Conservation (phyloP, 345 rosid species). For the Erucastrum elatum region DNA sequence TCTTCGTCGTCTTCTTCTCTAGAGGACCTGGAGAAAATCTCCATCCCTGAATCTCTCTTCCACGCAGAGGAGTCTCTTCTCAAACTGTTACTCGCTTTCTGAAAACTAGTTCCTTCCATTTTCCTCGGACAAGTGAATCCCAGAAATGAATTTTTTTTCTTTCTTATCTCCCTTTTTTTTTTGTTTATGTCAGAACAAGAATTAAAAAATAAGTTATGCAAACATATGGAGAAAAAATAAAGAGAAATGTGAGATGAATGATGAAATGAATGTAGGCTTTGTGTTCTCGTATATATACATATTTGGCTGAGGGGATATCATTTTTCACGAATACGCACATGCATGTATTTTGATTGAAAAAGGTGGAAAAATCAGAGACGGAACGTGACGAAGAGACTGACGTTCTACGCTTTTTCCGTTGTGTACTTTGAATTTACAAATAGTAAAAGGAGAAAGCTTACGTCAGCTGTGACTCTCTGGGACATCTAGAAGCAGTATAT, state of each 20-base stretch:
- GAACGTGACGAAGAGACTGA: conserved; percentile 22
- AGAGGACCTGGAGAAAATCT: conserved; percentile 58
- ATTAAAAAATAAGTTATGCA: neutral
- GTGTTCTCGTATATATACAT: conserved; percentile 15
- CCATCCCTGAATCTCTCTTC: conserved; percentile 45
- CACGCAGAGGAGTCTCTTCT: conserved; percentile 37
- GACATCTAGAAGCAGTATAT: conserved; percentile 24
- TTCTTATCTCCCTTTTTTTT: neutral
- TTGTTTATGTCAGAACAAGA: conserved; percentile 2
- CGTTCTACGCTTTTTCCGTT: conserved; percentile 3
- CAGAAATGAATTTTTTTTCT: neutral
- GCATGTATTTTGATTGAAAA: neutral
- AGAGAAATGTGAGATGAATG: conserved; percentile 1
- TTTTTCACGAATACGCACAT: conserved; percentile 4
- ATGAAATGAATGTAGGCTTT: conserved; percentile 10
- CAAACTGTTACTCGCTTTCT: conserved; percentile 45
- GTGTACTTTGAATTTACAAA: neutral
- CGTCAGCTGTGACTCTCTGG: conserved; percentile 32
- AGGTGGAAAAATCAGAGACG: conserved; percentile 33
- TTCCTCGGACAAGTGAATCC: conserved; percentile 14
- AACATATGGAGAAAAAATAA: neutral
- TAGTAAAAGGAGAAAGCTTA: neutral
- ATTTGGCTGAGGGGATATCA: neutral
- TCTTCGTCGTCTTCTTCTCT: conserved; percentile 75
- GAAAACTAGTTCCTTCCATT: conserved; percentile 46